These are phyloP conservation scores for Talaromyces sp. DNA, from an alignment of 2,329 filamentous ascomycete species.

Conservation along the genomic window DNA sequence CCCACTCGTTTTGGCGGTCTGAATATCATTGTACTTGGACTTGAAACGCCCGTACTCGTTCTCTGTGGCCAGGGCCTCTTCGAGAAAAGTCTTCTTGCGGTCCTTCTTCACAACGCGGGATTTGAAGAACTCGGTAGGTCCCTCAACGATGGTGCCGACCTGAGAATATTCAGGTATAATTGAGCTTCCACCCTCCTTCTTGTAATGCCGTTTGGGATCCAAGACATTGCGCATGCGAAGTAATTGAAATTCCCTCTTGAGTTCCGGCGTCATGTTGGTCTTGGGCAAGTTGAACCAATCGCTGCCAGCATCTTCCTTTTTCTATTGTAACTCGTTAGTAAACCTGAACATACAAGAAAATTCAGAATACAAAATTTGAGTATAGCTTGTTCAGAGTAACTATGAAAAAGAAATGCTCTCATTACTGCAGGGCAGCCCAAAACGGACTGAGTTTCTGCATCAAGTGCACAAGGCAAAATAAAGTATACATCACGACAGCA, in stretches of 20 bases:
- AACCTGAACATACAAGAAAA: constrained; percentile 27
- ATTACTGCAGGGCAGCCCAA: constrained; percentile 72
- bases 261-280: constrained; percentile 75
- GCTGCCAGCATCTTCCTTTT: constrained; percentile 66
- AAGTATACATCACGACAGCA: constrained; percentile 69
- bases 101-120: constrained; percentile 80
- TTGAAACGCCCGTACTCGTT: constrained; percentile 68
- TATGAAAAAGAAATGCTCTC: constrained; percentile 63
- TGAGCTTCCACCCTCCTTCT: constrained; percentile 71
- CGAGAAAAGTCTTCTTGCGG: constrained; percentile 77
- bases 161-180: constrained; percentile 78
- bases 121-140: constrained; percentile 81
- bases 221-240: constrained; percentile 84
- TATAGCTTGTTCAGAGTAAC: constrained; percentile 59
- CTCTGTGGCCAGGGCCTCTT: constrained; percentile 72
- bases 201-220: constrained; percentile 86
- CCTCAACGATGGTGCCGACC: constrained; percentile 82
- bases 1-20: constrained; percentile 75
- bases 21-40: constrained; percentile 81
- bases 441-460: constrained; percentile 71
- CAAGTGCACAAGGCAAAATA: constrained; percentile 62
- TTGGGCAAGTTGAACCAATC: constrained; percentile 86
- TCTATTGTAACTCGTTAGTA: constrained; percentile 24
- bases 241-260: constrained; percentile 85
- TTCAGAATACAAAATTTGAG: constrained; percentile 8